Evolutionary conservation across 768 basidiomycete species (phyloP), one percentile per base, ranked within the genome.

Genomic region (Kwoniella europaea): DNA sequence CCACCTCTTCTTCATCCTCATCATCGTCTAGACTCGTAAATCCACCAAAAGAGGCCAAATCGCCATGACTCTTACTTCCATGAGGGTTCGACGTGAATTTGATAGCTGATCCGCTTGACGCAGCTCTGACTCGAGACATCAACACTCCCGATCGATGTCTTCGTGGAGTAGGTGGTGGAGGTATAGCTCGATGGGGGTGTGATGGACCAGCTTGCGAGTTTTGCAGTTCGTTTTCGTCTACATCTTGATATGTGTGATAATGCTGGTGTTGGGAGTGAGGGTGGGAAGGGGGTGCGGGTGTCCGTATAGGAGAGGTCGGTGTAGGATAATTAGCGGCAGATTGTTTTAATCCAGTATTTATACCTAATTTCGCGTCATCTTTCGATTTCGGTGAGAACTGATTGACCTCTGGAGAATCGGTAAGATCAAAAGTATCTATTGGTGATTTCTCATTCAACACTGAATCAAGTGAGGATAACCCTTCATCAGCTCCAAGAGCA

Each of bases 111-210:
- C 74, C 75, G 44, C 71, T 65, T 10, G 75, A 78, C 7, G 67
- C 59, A 27, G 76, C 76, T 66, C 82, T 50, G 0, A 79, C 78
- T 20, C 76, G 72, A 0, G 80, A 79, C 71, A 83, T 75, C 46
- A 81, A 71, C 4, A 83, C 71, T 7, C 82, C 80, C 10, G 76
- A 75, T n/a, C 80, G 74, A 69, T 83, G 80, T 75, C 79, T 59
- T 9, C 82, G 71, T 10, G 80, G 79, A 27, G 72, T 75, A 24
- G 77, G 75, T 4, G 78, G 76, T 5, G 80, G 81, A 10, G 81
- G 79, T 42, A 82, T 80, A 9, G 63, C 43, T 46, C 63, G 44
- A 54, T 68, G 67, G 20, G 4, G 27, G 35, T 66, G 65, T 35
- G 68, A 70, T 27, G 68, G 68, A 12, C 68, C 68, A 4, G 68